Conservation (phyloP, 2,329 filamentous ascomycete species). For the Whalleya microplaca region DNA sequence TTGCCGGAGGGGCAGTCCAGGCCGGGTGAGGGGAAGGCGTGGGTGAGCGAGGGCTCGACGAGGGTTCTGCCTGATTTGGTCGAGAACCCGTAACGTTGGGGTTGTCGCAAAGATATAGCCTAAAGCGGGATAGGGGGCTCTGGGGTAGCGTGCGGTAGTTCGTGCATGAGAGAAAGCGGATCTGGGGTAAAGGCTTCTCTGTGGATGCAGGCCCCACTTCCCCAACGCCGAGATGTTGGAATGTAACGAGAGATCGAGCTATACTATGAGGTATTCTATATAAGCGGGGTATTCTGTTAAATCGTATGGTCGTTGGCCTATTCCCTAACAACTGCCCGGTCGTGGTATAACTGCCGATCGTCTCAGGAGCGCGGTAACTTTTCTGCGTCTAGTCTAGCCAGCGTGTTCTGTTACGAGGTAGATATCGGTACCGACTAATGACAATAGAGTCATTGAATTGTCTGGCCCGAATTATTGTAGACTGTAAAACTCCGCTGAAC, state of each 20-base stretch:
- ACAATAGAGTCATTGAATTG: neutral
- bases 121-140: constrained; percentile 24
- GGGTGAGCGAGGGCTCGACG: constrained; percentile 35
- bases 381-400: constrained; percentile 14
- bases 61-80: constrained; percentile 43
- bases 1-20: constrained; percentile 42
- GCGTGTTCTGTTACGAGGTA: constrained; percentile 10
- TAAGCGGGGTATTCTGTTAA: constrained; percentile 2
- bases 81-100: constrained; percentile 33
- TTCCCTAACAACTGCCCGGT: neutral
- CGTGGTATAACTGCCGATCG: constrained; percentile 21
- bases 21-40: constrained; percentile 37
- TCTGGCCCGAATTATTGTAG: neutral
- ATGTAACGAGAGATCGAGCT: constrained; percentile 1
- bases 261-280: constrained; percentile 1
- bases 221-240: constrained; percentile 14
- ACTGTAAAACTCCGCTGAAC: constrained; percentile 1
- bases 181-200: constrained; percentile 20
- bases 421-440: neutral
- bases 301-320: constrained; percentile 11
- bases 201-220: constrained; percentile 21
- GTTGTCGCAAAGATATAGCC: constrained; percentile 24
- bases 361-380: constrained; percentile 11
- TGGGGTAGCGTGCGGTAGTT: neutral
- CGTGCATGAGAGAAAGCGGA: neutral